phyloP scores from a whole-genome alignment of 257 asterid species.

The Rhazya stricta region DNA sequence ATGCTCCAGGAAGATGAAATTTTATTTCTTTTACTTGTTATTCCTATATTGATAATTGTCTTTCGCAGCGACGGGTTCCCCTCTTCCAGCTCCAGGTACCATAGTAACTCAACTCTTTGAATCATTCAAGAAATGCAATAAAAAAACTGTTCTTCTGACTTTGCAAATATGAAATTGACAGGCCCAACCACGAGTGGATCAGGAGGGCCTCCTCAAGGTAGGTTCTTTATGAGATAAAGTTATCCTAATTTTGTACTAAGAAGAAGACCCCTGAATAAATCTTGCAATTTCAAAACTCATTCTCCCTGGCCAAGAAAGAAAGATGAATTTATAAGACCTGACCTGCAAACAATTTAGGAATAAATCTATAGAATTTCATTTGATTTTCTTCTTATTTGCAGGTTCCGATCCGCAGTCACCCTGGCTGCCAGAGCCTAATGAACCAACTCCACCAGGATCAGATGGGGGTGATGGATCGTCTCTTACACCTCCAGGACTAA shows the following conservation, averaged over 20 bases:
- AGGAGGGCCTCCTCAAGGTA: slow-evolving; percentile 5
- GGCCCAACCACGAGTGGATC: background rate
- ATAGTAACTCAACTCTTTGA: background rate
- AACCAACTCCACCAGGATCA: slow-evolving; percentile 14
- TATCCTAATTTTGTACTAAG: background rate
- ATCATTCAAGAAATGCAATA: background rate
- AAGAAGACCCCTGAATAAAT: background rate
- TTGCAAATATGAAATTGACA: background rate
- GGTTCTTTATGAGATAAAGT: background rate
- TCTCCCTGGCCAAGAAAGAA: background rate
- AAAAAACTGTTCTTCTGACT: background rate
- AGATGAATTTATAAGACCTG: too few species aligned
- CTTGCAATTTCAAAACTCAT: background rate
- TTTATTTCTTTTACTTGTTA: background rate
- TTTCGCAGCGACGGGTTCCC: slow-evolving; percentile 30
- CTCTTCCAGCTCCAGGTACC: slow-evolving; percentile 70
- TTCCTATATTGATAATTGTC: background rate
- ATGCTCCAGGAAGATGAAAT: background rate
- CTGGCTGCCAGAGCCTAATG: slow-evolving; percentile 18
- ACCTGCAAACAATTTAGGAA: background rate
- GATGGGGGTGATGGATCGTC: slow-evolving; percentile 18
- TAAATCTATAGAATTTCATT: background rate
- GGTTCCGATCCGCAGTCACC: slow-evolving; percentile 21
- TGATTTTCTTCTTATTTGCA: background rate
- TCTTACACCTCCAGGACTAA: slow-evolving; percentile 17